phyloP scores from a whole-genome alignment of 2,329 filamentous ascomycete genomes.

The Colletotrichum sp. region DNA sequence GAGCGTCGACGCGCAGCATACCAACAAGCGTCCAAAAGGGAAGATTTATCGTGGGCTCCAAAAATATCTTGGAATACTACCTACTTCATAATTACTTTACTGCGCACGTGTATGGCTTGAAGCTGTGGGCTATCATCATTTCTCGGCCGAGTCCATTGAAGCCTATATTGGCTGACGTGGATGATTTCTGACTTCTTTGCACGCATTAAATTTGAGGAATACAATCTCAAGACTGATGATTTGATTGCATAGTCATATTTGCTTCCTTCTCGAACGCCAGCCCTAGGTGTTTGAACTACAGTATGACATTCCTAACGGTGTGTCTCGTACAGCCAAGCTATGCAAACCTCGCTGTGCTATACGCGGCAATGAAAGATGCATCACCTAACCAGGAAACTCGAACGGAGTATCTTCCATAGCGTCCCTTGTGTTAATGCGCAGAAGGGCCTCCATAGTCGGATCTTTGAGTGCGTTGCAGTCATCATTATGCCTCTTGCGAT shows the following conservation, averaged over 20 bases:
- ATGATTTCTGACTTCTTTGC: background rate
- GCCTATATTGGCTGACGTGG: background rate
- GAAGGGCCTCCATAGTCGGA: background rate
- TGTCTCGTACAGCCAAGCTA: background rate
- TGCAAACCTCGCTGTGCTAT: background rate
- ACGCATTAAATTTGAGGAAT: accelerated
- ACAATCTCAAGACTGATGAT: accelerated
- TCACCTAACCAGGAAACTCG: background rate
- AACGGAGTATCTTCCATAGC: background rate
- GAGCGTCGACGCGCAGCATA: background rate
- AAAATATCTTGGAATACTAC: background rate
- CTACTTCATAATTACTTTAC: background rate
- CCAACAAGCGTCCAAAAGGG: background rate
- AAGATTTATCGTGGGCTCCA: background rate
- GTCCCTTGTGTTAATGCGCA: background rate
- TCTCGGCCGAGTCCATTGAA: background rate
- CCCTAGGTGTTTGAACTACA: background rate
- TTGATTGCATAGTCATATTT: background rate
- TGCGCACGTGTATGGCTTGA: too few species aligned
- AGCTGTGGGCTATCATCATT: too few species aligned
- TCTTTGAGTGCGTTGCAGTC: background rate
- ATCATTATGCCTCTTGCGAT: background rate
- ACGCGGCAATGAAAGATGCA: background rate
- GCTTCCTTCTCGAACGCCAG: accelerated
- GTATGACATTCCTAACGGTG: background rate